Percentiles rank a stretch among this genome's conserved stretches.
phyloP scores from a whole-genome alignment of 331 rosid species.

The Stylosanthes scabra region DNA sequence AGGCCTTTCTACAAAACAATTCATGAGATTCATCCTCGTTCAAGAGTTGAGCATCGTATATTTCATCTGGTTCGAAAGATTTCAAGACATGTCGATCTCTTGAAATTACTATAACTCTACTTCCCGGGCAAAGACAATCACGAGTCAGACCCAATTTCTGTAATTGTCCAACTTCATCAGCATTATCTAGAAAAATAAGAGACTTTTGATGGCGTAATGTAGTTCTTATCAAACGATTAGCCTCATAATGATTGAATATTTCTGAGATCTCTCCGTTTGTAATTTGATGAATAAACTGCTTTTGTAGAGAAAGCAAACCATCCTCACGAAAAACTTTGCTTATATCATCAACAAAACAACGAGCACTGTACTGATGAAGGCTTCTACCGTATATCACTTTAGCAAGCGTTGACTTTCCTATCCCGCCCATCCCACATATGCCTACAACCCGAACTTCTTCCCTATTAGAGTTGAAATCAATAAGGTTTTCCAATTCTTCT shows the following conservation, averaged over 20 bases:
- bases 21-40: conserved; percentile 10
- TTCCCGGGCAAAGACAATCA: neutral
- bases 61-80: neutral
- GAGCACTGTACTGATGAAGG: neutral
- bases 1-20: conserved; percentile 29
- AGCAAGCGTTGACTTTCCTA: neutral
- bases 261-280: neutral
- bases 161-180: neutral
- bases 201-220: neutral
- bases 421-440: neutral
- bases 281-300: neutral
- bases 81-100: neutral
- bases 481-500: neutral
- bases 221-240: neutral
- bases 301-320: neutral
- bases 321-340: neutral
- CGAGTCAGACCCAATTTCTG: neutral
- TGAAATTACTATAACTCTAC: neutral
- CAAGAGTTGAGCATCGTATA: neutral
- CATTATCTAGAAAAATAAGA: neutral
- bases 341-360: neutral
- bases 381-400: neutral
- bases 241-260: neutral
- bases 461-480: neutral
- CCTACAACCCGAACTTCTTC: neutral